Evolutionary conservation across 208 protist genomes (phyloP), one percentile per base, ranked within the genome.

Genomic region (Porcisia hertigi): DNA sequence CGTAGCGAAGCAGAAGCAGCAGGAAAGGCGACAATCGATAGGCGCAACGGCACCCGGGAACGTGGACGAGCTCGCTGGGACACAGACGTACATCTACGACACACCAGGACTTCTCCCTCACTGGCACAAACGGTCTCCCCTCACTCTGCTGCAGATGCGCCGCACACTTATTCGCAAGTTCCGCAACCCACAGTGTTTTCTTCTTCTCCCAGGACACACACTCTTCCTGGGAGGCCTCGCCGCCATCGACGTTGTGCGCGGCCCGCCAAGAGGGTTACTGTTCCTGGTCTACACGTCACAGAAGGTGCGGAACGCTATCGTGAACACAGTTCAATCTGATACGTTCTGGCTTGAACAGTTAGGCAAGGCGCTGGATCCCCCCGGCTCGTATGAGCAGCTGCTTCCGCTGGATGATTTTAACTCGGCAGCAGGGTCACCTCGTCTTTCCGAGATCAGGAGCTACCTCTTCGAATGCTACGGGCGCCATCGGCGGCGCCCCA

Each of bases 381-480:
- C 94, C 16, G 90, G 89, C 30, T 94, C 90, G 43, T 73, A 91
- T 25, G 92, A 98, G 79, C 92, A 96, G 81, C 76, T 98, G n/a
- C n/a, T 79, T 20, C 73, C 77, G 23, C 58, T 80, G 34, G 78
- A 76, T 54, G 58, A 47, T 39, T 1, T 67, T 60, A 69, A 39
- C 55, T 55, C 63, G 18, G 65, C 63, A 67, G 79, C 75, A 9
- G 81, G 80, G 0, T 62, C 84, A 18, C 75, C 85, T 4, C 78
- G 85, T 0, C 71, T 98, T 18, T 86, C 91, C 12, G 90, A 94
- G 80, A 87, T 76, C 9, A 88, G 81, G 67, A 91, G 81, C 49
- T 98, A 98, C 79, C 83, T 96, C 49, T 98, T 98, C 75, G 92
- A 98, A 74, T 98, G 94, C 80, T 97, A 95, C 75, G 66, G 55